Evolutionary conservation across 441 rosid species (phyloP), one percentile per base, ranked within the genome.

Genomic region (Eugenia klotzschiana): DNA sequence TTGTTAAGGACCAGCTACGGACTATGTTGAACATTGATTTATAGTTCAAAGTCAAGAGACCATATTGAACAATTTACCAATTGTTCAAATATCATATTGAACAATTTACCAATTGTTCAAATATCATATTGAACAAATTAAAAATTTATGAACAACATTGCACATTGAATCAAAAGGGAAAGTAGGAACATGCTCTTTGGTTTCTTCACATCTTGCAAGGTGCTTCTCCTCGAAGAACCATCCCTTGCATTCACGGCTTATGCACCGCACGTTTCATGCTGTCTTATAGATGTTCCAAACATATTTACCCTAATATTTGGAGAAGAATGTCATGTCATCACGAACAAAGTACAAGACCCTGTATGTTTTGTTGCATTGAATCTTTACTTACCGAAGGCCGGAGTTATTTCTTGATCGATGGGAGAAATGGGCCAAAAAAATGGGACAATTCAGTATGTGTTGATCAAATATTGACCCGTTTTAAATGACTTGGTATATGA

Each of bases 51-150:
- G 58, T 23, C 2, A 0, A 1, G 4, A 4, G 50, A 46, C 50
- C 12, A 12, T 12, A 46, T 46, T 46, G 14, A 11, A 46, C 14
- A 1, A 2, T 54, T 54, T 54, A 54, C 26, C 50, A 54, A 54
- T 23, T 8, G 11, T 54, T 54, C 11, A 23, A 2, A 10, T 0
- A 54, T 0, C 0, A 23, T 1, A 10, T 23, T n/a, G 12, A 54
- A 54, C 1, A 54, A 2, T 54, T 54, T 54, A 54, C 26, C 50
- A 54, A 54, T 23, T 8, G 11, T 54, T 54, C 11, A 23, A 2
- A 10, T 0, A 54, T 0, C 0, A 23, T 1, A 10, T 23, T n/a
- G 12, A 54, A 54, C 1, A 54, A 2, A n/a, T n/a, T n/a, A n/a
- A n/a, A n/a, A n/a, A n/a, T n/a, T n/a, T n/a, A n/a, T n/a, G n/a